Base-by-base conservation (phyloP, 1,284 basidiomycete genomes). In the Gymnopus androsaceus region DNA sequence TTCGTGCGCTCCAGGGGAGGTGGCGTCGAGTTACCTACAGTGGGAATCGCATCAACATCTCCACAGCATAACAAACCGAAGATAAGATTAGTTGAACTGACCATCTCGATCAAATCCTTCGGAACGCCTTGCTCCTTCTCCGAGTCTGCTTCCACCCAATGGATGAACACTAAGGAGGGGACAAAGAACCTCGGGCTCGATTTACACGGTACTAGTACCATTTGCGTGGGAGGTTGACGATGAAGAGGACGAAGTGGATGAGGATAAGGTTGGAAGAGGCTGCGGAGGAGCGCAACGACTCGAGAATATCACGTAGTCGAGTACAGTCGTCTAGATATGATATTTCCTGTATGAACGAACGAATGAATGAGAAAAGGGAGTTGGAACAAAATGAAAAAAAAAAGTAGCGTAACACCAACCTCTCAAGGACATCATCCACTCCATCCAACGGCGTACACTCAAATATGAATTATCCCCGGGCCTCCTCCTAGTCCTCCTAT, bases 311-410 rank as follows among this genome's bases (percentile, higher is more conserved):
- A 21, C 87, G 79, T 17, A 90, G 69, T 17, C 88, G 80, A 21
- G 82, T 69, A 62, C 85, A 89, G 64, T 90, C 88, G 59, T 90
- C 88, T 25, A 90, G 68, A 84, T 71, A 12, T 82, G 83, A 62
- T 85, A 88, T 74, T 89, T 88, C 65, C 87, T 89, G 57, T 4
- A 30, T 4, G n/a, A n/a, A n/a, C n/a, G n/a, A n/a, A n/a, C 3
- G 8, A 23, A 28, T 21, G 21, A 23, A 45, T 21, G 19, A 28
- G 21, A 61, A 17, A 17, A 33, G 33, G 4, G 34, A 60, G 55
- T 51, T 48, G 28, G 15, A 48, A 21, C 21, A 31, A 12, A 45
- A 52, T 23, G 28, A 36, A 15, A 51, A 36, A 50, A 34, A 19
- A 28, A 52, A 14, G 31, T 7, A 33, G 31, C 6, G 52, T 36